A percentile compares a stretch with the other conserved stretches of the same genome.
Evolutionary conservation across 352 stramenopile species (phyloP).

Genomic region (Phytopythium litorale): DNA sequence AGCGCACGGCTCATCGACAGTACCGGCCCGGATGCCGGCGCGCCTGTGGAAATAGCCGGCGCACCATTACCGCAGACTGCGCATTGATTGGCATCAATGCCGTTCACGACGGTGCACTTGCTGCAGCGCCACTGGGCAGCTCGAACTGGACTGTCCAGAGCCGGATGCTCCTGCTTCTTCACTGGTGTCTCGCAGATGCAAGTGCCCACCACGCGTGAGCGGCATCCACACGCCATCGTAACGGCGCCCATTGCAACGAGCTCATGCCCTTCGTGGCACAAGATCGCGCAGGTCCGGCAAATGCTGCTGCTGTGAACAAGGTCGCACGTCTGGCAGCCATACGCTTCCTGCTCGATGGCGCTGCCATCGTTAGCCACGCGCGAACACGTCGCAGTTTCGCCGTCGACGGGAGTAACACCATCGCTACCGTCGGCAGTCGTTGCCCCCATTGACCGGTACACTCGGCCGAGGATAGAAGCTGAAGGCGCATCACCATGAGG

Average conservation of each 20-base stretch:
- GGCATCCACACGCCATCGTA: conserved; percentile 68
- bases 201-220: conserved; percentile 38
- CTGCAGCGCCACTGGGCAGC: conserved; percentile 67
- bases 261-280: conserved; percentile 83
- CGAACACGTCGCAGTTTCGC: conserved; percentile 29
- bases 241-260: conserved; percentile 68
- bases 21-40: conserved; percentile 4
- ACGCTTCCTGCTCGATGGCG: conserved; percentile 72
- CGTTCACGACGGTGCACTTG: conserved; percentile 83
- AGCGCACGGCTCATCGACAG: conserved; percentile 51
- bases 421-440: neutral
- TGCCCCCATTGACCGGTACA: conserved; percentile 2
- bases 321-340: conserved; percentile 80
- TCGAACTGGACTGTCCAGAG: conserved; percentile 31
- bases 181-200: conserved; percentile 55
- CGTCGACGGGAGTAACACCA: no score
- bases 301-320: conserved; percentile 63
- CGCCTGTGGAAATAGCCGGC: conserved; percentile 9
- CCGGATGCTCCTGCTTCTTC: conserved; percentile 27
- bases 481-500: neutral
- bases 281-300: conserved; percentile 59
- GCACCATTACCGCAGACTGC: conserved; percentile 54
- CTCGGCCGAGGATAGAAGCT: conserved; percentile 4
- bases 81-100: conserved; percentile 42
- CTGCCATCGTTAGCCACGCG: conserved; percentile 75